Evolutionary conservation across 1,284 basidiomycete genomes (phyloP).

Genomic region (Tilletia indica): DNA sequence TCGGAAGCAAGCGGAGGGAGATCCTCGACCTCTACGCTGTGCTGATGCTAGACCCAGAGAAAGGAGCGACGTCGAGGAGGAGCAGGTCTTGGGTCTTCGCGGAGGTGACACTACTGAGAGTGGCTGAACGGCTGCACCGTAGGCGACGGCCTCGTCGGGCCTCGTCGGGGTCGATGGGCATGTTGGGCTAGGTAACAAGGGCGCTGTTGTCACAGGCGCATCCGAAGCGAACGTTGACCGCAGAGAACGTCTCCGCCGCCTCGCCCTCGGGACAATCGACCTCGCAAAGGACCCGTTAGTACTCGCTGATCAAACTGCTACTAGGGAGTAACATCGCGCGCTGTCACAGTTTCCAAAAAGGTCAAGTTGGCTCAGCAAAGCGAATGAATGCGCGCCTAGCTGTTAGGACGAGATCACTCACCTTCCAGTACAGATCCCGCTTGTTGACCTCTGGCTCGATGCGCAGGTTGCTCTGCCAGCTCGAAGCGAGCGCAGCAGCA

Average conservation of each 20-base stretch:
- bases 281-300: conserved; percentile 31
- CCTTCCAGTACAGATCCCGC: conserved; percentile 41
- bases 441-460: conserved; percentile 31
- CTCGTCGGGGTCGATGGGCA: too few relatives aligned
- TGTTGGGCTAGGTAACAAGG: conserved; percentile 56
- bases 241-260: conserved; percentile 87
- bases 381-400: neutral
- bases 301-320: too few relatives aligned
- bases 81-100: too few relatives aligned
- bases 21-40: too few relatives aligned
- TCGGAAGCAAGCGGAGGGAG: too few relatives aligned
- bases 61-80: too few relatives aligned
- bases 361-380: neutral
- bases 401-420: conserved; percentile 18
- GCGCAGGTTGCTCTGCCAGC: conserved; percentile 33
- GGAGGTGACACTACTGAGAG: too few relatives aligned
- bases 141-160: too few relatives aligned
- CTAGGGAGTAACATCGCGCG: too few relatives aligned
- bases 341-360: too few relatives aligned
- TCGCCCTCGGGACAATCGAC: conserved; percentile 62
- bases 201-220: conserved; percentile 65
- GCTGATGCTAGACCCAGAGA: too few relatives aligned
- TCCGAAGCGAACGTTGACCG: conserved; percentile 93
- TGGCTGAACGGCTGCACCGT: too few relatives aligned
- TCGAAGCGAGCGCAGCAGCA: neutral